phyloP scores from a whole-genome alignment of 2,329 filamentous ascomycete species.

The Fusarium devonianum region DNA sequence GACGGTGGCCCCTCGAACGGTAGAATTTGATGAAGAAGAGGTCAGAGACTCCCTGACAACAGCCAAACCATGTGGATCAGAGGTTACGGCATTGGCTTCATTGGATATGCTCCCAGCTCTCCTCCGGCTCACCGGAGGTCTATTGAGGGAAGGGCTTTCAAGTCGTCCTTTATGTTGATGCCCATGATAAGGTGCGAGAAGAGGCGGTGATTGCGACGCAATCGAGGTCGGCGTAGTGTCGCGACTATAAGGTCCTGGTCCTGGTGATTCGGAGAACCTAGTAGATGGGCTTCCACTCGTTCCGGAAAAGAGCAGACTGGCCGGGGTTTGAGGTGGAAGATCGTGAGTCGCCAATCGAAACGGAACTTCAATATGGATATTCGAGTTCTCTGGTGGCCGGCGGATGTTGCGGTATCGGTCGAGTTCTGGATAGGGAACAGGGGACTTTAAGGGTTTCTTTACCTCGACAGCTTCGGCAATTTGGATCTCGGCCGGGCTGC shows the following conservation, averaged over 20 bases:
- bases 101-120: slow-evolving; percentile 63
- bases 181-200: slow-evolving; percentile 58
- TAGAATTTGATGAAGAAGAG: slow-evolving; percentile 77
- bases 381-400: slow-evolving; percentile 47
- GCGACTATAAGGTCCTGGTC: slow-evolving; percentile 74
- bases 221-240: slow-evolving; percentile 82
- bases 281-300: slow-evolving; percentile 78
- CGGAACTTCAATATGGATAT: slow-evolving; percentile 54
- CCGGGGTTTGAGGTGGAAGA: slow-evolving; percentile 70
- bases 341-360: slow-evolving; percentile 69
- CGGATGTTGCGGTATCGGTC: slow-evolving; percentile 64
- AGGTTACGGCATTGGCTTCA: slow-evolving; percentile 53
- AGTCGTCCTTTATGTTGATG: slow-evolving; percentile 59
- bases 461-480: slow-evolving; percentile 53
- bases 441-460: slow-evolving; percentile 50
- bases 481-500: slow-evolving; percentile 55
- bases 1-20: slow-evolving; percentile 61
- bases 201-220: slow-evolving; percentile 74
- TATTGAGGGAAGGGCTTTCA: slow-evolving; percentile 61
- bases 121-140: slow-evolving; percentile 67
- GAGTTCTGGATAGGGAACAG: slow-evolving; percentile 65
- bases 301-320: slow-evolving; percentile 61
- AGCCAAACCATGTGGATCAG: slow-evolving; percentile 65
- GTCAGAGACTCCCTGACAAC: slow-evolving; percentile 73
- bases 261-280: slow-evolving; percentile 75